Evolutionary conservation across 176 grass and related monocot genomes (phyloP).

Genomic region (Triticum dicoccoides): DNA sequence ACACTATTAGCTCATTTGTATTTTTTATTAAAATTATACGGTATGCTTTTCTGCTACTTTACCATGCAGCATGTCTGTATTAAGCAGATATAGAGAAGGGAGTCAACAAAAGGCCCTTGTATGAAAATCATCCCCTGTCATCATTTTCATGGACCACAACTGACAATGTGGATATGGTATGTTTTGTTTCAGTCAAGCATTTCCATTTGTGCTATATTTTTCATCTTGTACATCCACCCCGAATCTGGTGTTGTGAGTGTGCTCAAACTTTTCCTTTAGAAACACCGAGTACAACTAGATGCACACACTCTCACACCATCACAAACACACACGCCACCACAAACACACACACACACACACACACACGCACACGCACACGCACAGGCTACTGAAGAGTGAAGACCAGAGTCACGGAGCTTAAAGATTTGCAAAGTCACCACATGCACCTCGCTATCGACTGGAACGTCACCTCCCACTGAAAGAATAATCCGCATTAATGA

Average conservation of each 20-base stretch:
- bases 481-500: too few relatives aligned
- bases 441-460: too few relatives aligned
- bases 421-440: too few relatives aligned
- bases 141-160: constrained; percentile 81
- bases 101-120: constrained; percentile 62
- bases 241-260: neutral
- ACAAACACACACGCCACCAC: too few relatives aligned
- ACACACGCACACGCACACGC: too few relatives aligned
- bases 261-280: too few relatives aligned
- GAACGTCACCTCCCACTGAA: too few relatives aligned
- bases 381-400: too few relatives aligned
- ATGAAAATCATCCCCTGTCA: constrained; percentile 67
- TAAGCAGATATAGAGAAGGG: constrained; percentile 70
- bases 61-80: constrained; percentile 10
- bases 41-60: neutral
- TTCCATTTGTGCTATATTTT: neutral
- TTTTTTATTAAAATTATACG: neutral
- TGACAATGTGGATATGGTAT: constrained; percentile 74
- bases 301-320: too few relatives aligned
- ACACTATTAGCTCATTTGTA: neutral
- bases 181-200: constrained; percentile 4
- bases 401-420: too few relatives aligned
- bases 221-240: neutral
- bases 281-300: too few relatives aligned
- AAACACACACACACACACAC: too few relatives aligned